Evolutionary conservation across 108 stramenopile genomes (phyloP).

Genomic region (Nannochloropsis salina): DNA sequence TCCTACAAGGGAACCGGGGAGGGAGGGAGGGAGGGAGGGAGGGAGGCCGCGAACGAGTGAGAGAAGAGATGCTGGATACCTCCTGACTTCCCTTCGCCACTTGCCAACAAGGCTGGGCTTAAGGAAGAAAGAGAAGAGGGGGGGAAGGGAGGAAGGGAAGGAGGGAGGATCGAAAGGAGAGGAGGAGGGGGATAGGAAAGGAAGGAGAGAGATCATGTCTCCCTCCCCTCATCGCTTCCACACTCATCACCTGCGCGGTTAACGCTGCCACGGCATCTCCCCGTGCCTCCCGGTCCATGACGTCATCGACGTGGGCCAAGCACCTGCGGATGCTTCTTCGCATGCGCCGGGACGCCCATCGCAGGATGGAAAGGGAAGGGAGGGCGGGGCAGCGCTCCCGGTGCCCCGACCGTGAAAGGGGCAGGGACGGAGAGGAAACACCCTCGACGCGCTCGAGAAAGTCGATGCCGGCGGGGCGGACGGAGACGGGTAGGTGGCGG

Average conservation of each 20-base stretch:
- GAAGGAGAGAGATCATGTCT: not conserved
- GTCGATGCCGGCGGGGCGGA: not conserved
- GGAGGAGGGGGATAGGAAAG: not conserved
- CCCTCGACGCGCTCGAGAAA: not conserved
- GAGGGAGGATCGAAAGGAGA: not conserved
- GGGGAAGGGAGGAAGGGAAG: not conserved
- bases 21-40: slow-evolving; percentile 13
- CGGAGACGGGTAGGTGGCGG: not conserved
- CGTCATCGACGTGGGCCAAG: not conserved
- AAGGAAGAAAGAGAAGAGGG: no score
- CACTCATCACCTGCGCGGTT: not conserved
- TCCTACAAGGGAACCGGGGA: not conserved
- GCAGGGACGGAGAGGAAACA: not conserved
- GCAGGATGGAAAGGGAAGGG: not conserved
- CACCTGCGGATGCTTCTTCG: not conserved
- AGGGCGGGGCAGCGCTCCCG: not conserved
- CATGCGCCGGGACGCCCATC: not conserved
- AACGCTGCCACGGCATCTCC: not conserved
- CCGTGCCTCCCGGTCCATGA: not conserved
- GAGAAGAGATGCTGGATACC: no score
- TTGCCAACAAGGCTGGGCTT: no score
- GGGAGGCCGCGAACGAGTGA: not conserved
- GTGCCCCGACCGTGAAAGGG: not conserved
- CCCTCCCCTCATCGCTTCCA: not conserved
- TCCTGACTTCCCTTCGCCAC: no score